Conservation (phyloP, 306 rosid genomes). For the Citrullus amarus region DNA sequence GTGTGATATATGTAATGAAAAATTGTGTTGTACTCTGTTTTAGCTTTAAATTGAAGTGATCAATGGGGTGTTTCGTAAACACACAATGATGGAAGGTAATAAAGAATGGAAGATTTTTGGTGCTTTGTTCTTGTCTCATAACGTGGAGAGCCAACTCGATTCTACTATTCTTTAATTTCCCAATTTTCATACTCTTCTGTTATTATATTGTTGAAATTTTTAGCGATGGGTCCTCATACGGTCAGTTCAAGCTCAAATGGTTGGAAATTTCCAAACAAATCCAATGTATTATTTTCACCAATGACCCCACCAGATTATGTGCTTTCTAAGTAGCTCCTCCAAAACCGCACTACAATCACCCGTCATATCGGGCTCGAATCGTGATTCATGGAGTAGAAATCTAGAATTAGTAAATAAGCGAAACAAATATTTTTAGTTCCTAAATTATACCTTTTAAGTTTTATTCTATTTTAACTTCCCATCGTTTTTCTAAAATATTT, state of each 20-base stretch:
- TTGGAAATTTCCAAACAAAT: not conserved
- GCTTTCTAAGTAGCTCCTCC: not conserved
- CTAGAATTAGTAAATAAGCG: too few relatives aligned
- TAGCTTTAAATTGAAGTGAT: not conserved
- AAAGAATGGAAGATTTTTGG: not conserved
- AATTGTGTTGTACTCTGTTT: too few relatives aligned
- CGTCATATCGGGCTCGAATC: not conserved
- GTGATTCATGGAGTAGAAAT: too few relatives aligned
- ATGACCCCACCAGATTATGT: not conserved
- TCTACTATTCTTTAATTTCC: not conserved
- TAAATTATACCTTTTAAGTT: too few relatives aligned
- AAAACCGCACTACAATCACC: not conserved
- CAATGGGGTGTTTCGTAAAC: not conserved
- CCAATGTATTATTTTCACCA: not conserved
- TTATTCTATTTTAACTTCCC: too few relatives aligned
- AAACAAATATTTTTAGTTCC: too few relatives aligned
- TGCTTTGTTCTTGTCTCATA: not conserved
- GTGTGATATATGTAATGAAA: not conserved
- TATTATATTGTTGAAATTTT: not conserved
- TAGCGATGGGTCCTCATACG: not conserved
- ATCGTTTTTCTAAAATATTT: too few relatives aligned
- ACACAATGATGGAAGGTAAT: not conserved
- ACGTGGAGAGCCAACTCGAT: constrained; percentile 9
- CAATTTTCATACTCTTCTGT: not conserved
- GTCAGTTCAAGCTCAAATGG: not conserved